Base-by-base conservation (phyloP, 495 filamentous ascomycete genomes). In the Tuber microsphaerosporum region DNA sequence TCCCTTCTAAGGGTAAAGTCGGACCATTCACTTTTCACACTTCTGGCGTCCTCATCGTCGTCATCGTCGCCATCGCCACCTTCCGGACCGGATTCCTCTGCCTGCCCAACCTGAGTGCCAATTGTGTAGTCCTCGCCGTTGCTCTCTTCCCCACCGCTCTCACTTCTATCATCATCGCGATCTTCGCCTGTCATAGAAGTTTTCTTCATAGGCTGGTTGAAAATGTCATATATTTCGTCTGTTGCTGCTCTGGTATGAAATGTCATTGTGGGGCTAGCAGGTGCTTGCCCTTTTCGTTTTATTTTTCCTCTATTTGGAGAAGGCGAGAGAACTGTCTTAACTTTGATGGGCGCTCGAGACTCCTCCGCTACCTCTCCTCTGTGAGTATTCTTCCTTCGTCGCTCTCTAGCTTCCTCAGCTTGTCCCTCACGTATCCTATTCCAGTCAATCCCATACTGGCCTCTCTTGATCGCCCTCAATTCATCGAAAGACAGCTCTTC, bases 151-250 rank as follows among this genome's bases (percentile, higher is more conserved):
- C 88, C 88, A 31, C 89, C 89, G 78, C 89, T 91, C 48, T 86
- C 86, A 44, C 84, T 84, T 45, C 84, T 84, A 51, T 83, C 76
- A 46, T 81, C 83, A 17, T 87, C 83, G 16, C 71, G 71, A 37
- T 81, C 83, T 26, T 85, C 82, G 45, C 79, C 77, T 4, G 79
- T 79, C 20, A 48, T 51, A 37, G 76, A 65, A 39, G 72, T 46
- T 48, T 86, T 79, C 79, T 92, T 89, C 69, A 97, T 83, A 12
- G 96, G 94, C 70, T 96, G 93, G 80, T 95, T 98, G 85, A 99
- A 98, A 61, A 99, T 90, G 76, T 92, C 93, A 83, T 98, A 97
- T 71, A 99, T 97, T 77, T 98, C 96, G 81, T 98, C 94, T 71
- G 93, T 97, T 1, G 95, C 95, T 73, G 94, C 94, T 72, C 90